phyloP scores from a whole-genome alignment of 2,329 filamentous ascomycete species.

The Diaporthe sp. region DNA sequence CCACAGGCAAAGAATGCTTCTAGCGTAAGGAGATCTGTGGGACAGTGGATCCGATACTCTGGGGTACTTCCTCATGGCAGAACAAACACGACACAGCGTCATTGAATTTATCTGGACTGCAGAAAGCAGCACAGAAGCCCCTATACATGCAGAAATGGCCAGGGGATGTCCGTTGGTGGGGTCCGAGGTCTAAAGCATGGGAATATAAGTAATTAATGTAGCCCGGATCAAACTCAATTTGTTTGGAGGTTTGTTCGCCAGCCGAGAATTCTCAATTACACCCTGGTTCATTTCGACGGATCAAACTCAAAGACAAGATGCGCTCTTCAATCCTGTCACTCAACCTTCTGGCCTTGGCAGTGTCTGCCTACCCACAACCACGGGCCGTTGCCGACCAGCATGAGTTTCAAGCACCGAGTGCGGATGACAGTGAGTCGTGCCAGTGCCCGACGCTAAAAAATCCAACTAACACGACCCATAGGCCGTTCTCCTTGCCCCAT shows the following conservation, averaged over 20 bases:
- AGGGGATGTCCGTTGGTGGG: not conserved
- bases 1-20: slow-evolving; percentile 3
- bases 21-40: slow-evolving; percentile 13
- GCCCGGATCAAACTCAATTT: not conserved
- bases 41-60: not conserved
- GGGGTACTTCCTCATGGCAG: not conserved
- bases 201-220: slow-evolving; percentile 1
- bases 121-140: not conserved
- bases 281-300: not conserved
- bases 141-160: not conserved
- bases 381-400: not conserved
- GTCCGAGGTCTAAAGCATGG: not conserved
- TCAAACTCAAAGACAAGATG: slow-evolving; percentile 5
- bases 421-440: slow-evolving; percentile 19
- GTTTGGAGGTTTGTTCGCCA: not conserved
- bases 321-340: slow-evolving; percentile 5
- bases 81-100: not conserved
- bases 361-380: slow-evolving; percentile 3
- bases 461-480: not conserved
- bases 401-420: slow-evolving; percentile 19
- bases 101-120: not conserved
- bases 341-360: slow-evolving; percentile 7
- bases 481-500: slow-evolving; percentile 29
- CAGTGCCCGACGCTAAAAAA: not conserved
- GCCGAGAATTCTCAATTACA: not conserved